phyloP scores from a whole-genome alignment of 2,329 filamentous ascomycete species.

The Aspergillus uvarum region DNA sequence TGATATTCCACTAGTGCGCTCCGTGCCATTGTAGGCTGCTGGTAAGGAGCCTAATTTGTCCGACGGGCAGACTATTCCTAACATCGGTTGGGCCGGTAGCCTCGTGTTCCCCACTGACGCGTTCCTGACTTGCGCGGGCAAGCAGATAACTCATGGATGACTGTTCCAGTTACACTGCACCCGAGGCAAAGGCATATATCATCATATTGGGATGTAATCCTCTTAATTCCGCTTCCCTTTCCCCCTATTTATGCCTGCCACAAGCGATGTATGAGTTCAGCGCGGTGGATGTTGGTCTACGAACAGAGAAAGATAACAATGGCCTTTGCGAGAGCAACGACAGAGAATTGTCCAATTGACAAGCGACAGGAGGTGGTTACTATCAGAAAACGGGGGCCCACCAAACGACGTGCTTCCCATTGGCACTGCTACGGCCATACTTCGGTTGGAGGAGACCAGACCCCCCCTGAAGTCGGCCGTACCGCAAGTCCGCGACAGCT shows the following conservation, averaged over 20 bases:
- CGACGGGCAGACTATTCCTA: conserved; percentile 13
- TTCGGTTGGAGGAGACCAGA: conserved; percentile 9
- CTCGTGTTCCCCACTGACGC: conserved; percentile 28
- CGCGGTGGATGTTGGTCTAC: neutral
- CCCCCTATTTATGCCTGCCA: neutral
- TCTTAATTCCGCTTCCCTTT: neutral
- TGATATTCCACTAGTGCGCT: conserved; percentile 12
- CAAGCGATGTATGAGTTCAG: neutral
- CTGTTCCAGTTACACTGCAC: neutral
- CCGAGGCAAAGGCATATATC: neutral
- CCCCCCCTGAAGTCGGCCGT: conserved; percentile 6
- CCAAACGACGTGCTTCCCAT: conserved; percentile 7
- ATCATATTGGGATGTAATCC: conserved; percentile 5
- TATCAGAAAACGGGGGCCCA: neutral
- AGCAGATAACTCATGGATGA: conserved; percentile 9
- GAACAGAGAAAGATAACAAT: neutral
- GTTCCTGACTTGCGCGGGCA: conserved; percentile 29
- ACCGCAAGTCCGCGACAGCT: conserved; percentile 3
- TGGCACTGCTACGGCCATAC: conserved; percentile 11
- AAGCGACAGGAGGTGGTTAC: neutral
- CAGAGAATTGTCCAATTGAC: neutral
- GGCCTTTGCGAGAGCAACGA: neutral
- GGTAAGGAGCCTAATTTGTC: conserved; percentile 19
- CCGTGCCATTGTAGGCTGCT: conserved; percentile 4
- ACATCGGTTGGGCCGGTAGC: conserved; percentile 20